Base-by-base conservation (phyloP, 2,329 filamentous ascomycete genomes). In the Colletotrichum lentis region DNA sequence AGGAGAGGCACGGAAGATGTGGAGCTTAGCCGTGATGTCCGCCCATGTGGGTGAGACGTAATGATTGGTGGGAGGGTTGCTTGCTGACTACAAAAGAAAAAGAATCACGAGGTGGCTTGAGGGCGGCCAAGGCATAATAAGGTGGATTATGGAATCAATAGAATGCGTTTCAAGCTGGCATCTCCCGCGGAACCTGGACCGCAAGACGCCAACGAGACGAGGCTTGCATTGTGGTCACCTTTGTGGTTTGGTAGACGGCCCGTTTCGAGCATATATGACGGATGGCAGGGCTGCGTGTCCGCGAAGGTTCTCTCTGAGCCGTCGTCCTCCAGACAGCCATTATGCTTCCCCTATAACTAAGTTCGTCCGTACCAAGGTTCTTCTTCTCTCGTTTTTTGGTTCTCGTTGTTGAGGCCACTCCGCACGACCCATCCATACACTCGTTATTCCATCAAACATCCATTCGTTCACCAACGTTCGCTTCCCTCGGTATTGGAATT, bases 401-500 rank as follows among this genome's bases (percentile, higher is more conserved):
- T 39, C 57, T 60, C n/a, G 46, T 20, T 60, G 27, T 24, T 12
- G 31, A 49, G 12, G 46, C 20, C 35, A 60, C 18, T 50, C 20
- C 20, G 31, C 20, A 18, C 54, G 18, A 46, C 57, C 44, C 16
- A 14, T 49, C 27, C 27, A 20, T 16, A 41, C 57, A 41, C 52
- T 60, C 57, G 57, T 60, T 60, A 31, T 22, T 47, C 31, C 46
- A 50, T 49, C 35, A 41, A 56, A 39, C 11, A 37, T 35, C 20
- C 56, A 16, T 22, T 58, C 56, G 56, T 58, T 58, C 43, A 58
- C 56, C 43, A 35, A 58, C 56, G 47, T 14, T 58, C 43, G 56
- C 44, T 58, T 20, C 27, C 37, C 39, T 20, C 41, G 18, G 14
- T 37, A 27, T 11, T 31, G 1, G 14, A 49, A 18, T n/a, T 47